Evolutionary conservation across 331 rosid species (phyloP), one percentile per base, ranked within the genome.

Genomic region (Arachis monticola): DNA sequence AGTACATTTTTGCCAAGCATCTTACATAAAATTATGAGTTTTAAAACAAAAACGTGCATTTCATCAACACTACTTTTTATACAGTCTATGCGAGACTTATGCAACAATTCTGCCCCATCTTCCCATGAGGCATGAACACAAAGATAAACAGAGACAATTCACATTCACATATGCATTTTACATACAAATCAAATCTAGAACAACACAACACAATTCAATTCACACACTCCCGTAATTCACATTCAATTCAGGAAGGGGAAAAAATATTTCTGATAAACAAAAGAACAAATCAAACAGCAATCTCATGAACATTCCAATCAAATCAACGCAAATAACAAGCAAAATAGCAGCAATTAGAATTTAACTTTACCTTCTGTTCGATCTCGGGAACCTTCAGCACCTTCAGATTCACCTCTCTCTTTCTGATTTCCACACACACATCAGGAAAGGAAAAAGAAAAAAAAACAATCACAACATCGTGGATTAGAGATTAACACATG

Each of bases 371-470:
- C 99, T 95, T 95, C 88, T 95, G 99, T 72, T 95, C 99, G 83
- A 92, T 92, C 86, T 95, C 99, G 0, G 99, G 99, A 82, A 95
- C 97, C 88, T 95, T 95, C 71, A 95, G 85, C 32, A 95, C 99
- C 87, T 95, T 95, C 83, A 95, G 83, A 88, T 95, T 95, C 79
- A 95, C 99, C 87, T 95, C 99, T 85, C 99, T 92, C 87, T 95
- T 92, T 88, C 99, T 95, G 88, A 77, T 60, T 35, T 70, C 62
- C 58, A 60, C 66, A 41, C 5, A 50, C 1, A 50, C 10, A 50
- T 1, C 10, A 50, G 10, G 1, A 13, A 12, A 60, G 52, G 56
- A 51, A 12, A 40, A 50, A 6, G 1, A 48, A 48, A 8, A 13
- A 45, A 60, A 30, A 75, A 73, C 14, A 10, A 82, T 45, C 58